Percentiles rank a stretch among this genome's conserved stretches.
Evolutionary conservation across 495 filamentous ascomycete genomes (phyloP).

Genomic region (Neurospora discreta): DNA sequence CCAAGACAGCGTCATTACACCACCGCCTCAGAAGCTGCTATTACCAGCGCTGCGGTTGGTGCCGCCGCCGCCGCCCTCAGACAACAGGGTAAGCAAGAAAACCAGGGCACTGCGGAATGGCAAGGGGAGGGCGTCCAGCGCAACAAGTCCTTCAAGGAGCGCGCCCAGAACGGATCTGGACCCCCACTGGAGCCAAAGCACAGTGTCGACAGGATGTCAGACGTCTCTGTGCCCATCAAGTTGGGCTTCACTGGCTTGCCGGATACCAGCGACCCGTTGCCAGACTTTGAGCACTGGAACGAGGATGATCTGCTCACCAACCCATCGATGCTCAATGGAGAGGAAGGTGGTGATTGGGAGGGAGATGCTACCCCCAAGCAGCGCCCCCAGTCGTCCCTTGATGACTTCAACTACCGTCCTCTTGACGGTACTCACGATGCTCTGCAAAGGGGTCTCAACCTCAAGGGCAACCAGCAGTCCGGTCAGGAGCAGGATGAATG

Average conservation of each 20-base stretch:
- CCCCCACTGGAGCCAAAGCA: slow-evolving; percentile 63
- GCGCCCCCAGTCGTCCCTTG: slow-evolving; percentile 21
- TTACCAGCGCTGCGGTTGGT: slow-evolving; percentile 39
- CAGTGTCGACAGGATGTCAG: slow-evolving; percentile 52
- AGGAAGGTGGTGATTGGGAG: slow-evolving; percentile 16
- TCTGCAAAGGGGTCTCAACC: slow-evolving; percentile 16
- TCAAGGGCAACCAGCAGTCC: slow-evolving; percentile 33
- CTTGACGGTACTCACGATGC: slow-evolving; percentile 11
- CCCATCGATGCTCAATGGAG: slow-evolving; percentile 30
- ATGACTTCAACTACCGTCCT: slow-evolving; percentile 23
- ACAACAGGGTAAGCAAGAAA: slow-evolving; percentile 18
- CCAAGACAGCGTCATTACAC: slow-evolving; percentile 30
- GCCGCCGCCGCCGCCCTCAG: slow-evolving; percentile 37
- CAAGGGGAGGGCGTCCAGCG: slow-evolving; percentile 26
- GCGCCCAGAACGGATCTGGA: slow-evolving; percentile 33
- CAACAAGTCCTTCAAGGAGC: slow-evolving; percentile 46
- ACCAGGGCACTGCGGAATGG: slow-evolving; percentile 22
- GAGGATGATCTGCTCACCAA: slow-evolving; percentile 43
- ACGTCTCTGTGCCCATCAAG: slow-evolving; percentile 44
- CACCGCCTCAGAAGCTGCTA: slow-evolving; percentile 38
- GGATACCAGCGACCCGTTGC: slow-evolving; percentile 49
- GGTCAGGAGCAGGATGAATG: slow-evolving; percentile 43
- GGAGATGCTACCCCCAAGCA: slow-evolving; percentile 31
- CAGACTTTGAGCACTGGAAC: slow-evolving; percentile 52
- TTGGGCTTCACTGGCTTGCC: slow-evolving; percentile 56